A percentile compares a stretch with the other conserved stretches of the same genome.
These are phyloP conservation scores for Dryas octopetala DNA, from an alignment of 306 rosid genomes.

Conservation along the genomic window DNA sequence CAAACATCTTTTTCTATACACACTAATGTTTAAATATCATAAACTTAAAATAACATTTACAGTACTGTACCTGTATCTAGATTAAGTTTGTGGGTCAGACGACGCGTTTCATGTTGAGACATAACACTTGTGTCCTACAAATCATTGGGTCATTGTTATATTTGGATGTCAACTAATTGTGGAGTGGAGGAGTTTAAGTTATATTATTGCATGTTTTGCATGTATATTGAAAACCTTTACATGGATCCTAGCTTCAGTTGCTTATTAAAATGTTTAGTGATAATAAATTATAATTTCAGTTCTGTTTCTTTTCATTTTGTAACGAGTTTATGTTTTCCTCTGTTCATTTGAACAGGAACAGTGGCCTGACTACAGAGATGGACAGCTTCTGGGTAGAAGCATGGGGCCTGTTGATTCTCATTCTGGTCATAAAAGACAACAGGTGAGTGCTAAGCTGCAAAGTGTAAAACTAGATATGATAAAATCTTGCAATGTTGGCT, in stretches of 20 bases:
- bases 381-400: constrained; percentile 62
- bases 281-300: background rate
- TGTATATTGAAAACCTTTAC: background rate
- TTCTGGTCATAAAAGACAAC: constrained; percentile 67
- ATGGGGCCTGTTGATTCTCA: constrained; percentile 55
- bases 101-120: background rate
- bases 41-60: background rate
- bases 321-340: constrained; percentile 26
- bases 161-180: background rate
- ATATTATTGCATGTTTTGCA: background rate
- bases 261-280: background rate
- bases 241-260: background rate
- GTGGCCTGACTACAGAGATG: constrained; percentile 65
- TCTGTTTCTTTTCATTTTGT: constrained; percentile 17
- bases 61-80: background rate
- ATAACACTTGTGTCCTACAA: background rate
- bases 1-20: background rate
- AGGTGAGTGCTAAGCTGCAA: constrained; percentile 45
- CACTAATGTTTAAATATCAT: background rate
- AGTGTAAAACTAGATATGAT: constrained; percentile 9
- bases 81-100: background rate
- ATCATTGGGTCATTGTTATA: background rate
- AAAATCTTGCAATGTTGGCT: constrained; percentile 1
- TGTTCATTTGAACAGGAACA: constrained; percentile 56
- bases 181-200: background rate